Conservation (phyloP, 345 rosid genomes). For the Sapria himalayana region DNA sequence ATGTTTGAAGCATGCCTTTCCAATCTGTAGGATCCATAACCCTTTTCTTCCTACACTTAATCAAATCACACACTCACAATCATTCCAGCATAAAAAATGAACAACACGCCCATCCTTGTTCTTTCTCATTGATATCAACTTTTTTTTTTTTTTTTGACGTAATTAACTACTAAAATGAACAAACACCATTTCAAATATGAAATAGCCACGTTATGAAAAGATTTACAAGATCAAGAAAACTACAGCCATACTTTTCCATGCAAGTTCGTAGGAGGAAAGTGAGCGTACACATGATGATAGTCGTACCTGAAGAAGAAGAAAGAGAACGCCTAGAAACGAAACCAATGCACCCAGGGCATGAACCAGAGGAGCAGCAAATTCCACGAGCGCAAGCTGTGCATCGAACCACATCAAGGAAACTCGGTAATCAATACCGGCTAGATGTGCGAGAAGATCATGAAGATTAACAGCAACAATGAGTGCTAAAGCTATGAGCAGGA, state of each 20-base stretch:
- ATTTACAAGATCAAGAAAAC: too few relatives aligned
- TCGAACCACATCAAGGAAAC: slow-evolving; percentile 32
- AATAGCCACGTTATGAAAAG: too few relatives aligned
- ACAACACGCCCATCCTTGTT: too few relatives aligned
- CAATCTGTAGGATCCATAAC: slow-evolving; percentile 17
- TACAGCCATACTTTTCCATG: too few relatives aligned
- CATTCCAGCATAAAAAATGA: too few relatives aligned
- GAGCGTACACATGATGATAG: too few relatives aligned
- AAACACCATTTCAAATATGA: too few relatives aligned
- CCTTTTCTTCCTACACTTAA: slow-evolving; percentile 31
- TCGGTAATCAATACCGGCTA: slow-evolving; percentile 52
- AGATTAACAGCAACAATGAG: slow-evolving; percentile 29
- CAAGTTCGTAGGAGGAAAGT: too few relatives aligned
- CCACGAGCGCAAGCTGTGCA: slow-evolving; percentile 57
- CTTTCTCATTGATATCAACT: too few relatives aligned
- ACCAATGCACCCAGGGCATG: slow-evolving; percentile 42
- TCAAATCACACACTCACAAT: not conserved
- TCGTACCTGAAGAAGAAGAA: slow-evolving; percentile 47
- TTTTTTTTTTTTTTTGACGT: too few relatives aligned
- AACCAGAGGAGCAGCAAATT: slow-evolving; percentile 51
- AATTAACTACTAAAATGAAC: too few relatives aligned
- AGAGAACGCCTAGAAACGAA: slow-evolving; percentile 33
- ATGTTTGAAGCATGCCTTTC: slow-evolving; percentile 42
- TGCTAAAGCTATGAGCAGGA: slow-evolving; percentile 32
- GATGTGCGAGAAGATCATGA: slow-evolving; percentile 68